phyloP scores from a whole-genome alignment of 176 grass and related monocot species.

The Aegilops sharonensis region DNA sequence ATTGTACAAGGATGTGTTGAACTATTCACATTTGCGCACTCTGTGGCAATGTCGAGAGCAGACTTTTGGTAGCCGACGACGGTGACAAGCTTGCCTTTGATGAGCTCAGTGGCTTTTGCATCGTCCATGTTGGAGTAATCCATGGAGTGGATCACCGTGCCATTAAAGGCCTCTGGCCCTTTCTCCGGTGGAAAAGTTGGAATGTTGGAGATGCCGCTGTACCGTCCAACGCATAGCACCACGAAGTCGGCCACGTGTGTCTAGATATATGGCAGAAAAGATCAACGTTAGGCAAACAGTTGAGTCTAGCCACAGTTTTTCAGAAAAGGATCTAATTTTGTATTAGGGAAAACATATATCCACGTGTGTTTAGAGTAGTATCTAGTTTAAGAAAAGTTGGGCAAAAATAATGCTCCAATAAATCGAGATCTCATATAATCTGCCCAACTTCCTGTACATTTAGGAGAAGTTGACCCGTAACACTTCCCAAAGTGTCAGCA shows the following conservation, averaged over 20 bases:
- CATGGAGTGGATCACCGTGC: not conserved
- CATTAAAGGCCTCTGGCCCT: not conserved
- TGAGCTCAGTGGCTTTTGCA: not conserved
- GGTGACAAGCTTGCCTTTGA: not conserved
- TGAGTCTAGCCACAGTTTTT: too few species aligned
- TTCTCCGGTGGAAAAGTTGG: not conserved
- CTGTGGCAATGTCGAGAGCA: not conserved
- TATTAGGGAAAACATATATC: too few species aligned
- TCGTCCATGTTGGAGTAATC: not conserved
- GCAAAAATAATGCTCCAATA: too few species aligned
- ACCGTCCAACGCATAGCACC: not conserved
- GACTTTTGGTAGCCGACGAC: not conserved
- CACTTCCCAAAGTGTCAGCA: too few species aligned
- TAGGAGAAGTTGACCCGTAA: too few species aligned
- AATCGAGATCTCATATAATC: too few species aligned
- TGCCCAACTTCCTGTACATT: too few species aligned
- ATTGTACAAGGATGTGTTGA: too few species aligned
- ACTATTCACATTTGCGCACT: not conserved
- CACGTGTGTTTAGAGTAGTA: too few species aligned
- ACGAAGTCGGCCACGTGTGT: not conserved
- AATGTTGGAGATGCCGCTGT: not conserved
- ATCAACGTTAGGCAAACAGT: too few species aligned
- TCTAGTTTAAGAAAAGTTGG: too few species aligned
- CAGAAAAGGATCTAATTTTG: too few species aligned
- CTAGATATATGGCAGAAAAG: not conserved